Conservation (phyloP, 2,329 filamentous ascomycete genomes). For the Colletotrichum sp. region DNA sequence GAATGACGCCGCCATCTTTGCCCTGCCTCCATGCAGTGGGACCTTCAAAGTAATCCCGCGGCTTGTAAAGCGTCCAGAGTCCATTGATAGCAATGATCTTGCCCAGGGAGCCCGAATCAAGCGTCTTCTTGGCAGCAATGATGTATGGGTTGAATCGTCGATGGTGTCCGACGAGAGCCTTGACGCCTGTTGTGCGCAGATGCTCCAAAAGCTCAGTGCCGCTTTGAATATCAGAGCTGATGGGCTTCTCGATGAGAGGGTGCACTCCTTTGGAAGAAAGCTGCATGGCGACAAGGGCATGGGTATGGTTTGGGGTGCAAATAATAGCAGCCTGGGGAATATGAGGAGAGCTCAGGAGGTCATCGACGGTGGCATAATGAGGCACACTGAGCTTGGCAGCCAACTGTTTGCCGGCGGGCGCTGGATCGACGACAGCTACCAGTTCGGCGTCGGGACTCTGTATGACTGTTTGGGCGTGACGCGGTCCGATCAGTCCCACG, state of each 20-base stretch:
- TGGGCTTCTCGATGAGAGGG: slow-evolving; percentile 62
- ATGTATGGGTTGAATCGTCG: slow-evolving; percentile 65
- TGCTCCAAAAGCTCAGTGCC: slow-evolving; percentile 36
- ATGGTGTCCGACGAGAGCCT: slow-evolving; percentile 62
- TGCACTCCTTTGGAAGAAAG: slow-evolving; percentile 54
- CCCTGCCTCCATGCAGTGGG: slow-evolving; percentile 46
- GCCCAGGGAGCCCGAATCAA: slow-evolving; percentile 47
- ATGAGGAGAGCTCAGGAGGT: slow-evolving; percentile 42
- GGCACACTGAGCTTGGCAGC: slow-evolving; percentile 26
- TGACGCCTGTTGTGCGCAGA: slow-evolving; percentile 33
- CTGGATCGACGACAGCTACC: slow-evolving; percentile 34
- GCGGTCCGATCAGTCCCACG: slow-evolving; percentile 33
- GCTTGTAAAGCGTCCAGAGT: slow-evolving; percentile 59
- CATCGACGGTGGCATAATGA: slow-evolving; percentile 37
- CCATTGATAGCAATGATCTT: slow-evolving; percentile 56
- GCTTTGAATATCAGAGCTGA: slow-evolving; percentile 45
- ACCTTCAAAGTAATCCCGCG: slow-evolving; percentile 52
- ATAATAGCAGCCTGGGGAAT: slow-evolving; percentile 59
- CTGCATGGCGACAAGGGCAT: slow-evolving; percentile 54
- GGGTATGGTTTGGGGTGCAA: slow-evolving; percentile 65
- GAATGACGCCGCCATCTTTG: slow-evolving; percentile 48
- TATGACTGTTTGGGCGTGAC: slow-evolving; percentile 33
- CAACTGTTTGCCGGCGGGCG: slow-evolving; percentile 22
- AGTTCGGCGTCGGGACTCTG: slow-evolving; percentile 26
- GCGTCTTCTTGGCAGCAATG: slow-evolving; percentile 48